Evolutionary conservation across 495 filamentous ascomycete genomes (phyloP).

Genomic region (Aspergillus haitiensis): DNA sequence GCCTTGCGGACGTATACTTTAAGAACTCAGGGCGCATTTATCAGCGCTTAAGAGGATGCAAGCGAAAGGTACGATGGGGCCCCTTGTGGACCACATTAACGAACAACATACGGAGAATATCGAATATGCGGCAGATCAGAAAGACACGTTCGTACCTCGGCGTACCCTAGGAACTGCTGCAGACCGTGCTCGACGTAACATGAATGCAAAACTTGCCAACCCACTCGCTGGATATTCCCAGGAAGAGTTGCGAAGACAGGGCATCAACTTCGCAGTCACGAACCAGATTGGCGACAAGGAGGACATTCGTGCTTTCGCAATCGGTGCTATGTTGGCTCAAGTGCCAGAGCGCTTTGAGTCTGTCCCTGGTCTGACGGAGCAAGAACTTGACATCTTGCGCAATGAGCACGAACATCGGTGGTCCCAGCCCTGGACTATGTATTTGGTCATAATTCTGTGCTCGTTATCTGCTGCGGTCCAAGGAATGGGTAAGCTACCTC

Average conservation of each 20-base stretch:
- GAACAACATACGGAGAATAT: constrained; percentile 19
- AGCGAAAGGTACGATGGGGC: constrained; percentile 18
- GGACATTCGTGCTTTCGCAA: constrained; percentile 67
- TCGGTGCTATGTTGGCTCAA: constrained; percentile 72
- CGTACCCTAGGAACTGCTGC: constrained; percentile 41
- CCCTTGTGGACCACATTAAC: constrained; percentile 12
- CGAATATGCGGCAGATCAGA: constrained; percentile 16
- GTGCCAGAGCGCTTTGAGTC: constrained; percentile 54
- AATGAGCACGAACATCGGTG: constrained; percentile 68
- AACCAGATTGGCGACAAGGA: constrained; percentile 59
- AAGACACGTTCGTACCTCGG: constrained; percentile 27
- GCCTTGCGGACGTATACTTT: neutral
- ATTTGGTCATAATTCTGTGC: constrained; percentile 64
- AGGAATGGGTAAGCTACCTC: constrained; percentile 59
- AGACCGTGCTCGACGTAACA: constrained; percentile 51
- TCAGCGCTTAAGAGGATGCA: constrained; percentile 8
- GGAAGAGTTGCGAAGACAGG: constrained; percentile 60
- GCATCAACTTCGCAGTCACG: constrained; percentile 63
- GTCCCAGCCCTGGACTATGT: constrained; percentile 70
- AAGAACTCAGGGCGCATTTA: neutral
- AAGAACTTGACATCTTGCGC: constrained; percentile 58
- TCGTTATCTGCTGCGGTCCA: constrained; percentile 66
- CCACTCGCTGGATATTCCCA: constrained; percentile 65
- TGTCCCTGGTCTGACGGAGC: constrained; percentile 53
- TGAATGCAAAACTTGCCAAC: constrained; percentile 66